Evolutionary conservation across 2,329 filamentous ascomycete genomes (phyloP).

Genomic region (Colletotrichum camelliae): DNA sequence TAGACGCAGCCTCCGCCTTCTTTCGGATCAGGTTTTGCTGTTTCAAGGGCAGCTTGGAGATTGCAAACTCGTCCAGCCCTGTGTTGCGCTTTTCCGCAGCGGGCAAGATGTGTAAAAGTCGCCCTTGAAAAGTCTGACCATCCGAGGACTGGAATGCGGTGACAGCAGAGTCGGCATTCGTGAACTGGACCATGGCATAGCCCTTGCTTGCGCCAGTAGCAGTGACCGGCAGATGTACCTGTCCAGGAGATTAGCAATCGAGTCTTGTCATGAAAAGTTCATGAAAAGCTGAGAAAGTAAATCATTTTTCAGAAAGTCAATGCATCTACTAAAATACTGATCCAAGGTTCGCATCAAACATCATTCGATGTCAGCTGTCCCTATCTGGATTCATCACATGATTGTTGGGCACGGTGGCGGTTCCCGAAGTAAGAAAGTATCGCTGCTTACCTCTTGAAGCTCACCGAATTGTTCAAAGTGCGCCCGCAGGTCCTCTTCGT

Average conservation of each 20-base stretch:
- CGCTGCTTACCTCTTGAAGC: conserved; percentile 82
- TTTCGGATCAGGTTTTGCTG: conserved; percentile 91
- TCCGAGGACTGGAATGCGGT: conserved; percentile 82
- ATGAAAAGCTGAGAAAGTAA: conserved; percentile 36
- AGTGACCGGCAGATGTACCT: conserved; percentile 88
- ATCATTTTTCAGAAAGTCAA: conserved; percentile 74
- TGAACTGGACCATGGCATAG: conserved; percentile 86
- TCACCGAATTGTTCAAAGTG: conserved; percentile 76
- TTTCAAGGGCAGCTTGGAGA: conserved; percentile 92
- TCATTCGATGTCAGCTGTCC: conserved; percentile 95
- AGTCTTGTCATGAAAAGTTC: neutral
- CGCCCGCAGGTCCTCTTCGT: conserved; percentile 76
- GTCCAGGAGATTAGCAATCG: conserved; percentile 29
- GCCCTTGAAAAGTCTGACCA: conserved; percentile 88
- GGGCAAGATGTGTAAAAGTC: conserved; percentile 88
- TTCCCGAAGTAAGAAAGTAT: conserved; percentile 22
- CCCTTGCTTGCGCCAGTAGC: conserved; percentile 81
- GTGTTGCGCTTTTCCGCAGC: conserved; percentile 82
- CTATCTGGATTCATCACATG: conserved; percentile 98
- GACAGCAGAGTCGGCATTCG: conserved; percentile 73
- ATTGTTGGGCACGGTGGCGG: conserved; percentile 4
- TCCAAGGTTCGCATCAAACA: conserved; percentile 90
- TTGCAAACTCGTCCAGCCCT: conserved; percentile 83
- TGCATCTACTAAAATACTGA: conserved; percentile 99
- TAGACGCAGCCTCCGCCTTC: conserved; percentile 77